Conservation (phyloP, 345 rosid genomes). For the Bruguiera gymnorhiza region DNA sequence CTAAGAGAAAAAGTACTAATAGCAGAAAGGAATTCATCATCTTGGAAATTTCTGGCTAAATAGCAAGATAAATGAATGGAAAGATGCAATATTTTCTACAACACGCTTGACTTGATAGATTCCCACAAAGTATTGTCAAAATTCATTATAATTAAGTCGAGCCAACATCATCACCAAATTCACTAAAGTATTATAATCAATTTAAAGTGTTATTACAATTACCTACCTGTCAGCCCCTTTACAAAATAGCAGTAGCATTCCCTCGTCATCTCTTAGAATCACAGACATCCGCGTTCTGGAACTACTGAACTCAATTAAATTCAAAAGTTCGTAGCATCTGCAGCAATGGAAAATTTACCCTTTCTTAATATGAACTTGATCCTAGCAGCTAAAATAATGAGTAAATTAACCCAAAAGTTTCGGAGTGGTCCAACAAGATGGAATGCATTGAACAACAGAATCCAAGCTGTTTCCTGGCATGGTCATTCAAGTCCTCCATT, state of each 20-base stretch:
- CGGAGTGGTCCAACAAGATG: not conserved
- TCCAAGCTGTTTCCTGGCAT: not conserved
- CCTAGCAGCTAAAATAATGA: not conserved
- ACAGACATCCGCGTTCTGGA: conserved; percentile 90
- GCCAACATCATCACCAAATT: not conserved
- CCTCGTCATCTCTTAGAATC: conserved; percentile 62
- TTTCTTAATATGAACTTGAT: not conserved
- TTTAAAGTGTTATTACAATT: conserved; percentile 9
- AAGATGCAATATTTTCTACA: not conserved
- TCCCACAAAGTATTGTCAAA: not conserved
- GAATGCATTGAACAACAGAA: not conserved
- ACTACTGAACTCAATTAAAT: conserved; percentile 77
- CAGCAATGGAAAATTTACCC: conserved; percentile 16
- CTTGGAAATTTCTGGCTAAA: not conserved
- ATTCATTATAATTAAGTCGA: conserved; percentile 2
- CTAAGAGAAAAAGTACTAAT: not conserved
- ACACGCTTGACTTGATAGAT: not conserved
- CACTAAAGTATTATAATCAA: not conserved
- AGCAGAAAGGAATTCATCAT: not conserved
- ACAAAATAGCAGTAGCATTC: conserved; percentile 70
- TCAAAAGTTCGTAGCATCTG: conserved; percentile 69
- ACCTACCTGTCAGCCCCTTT: conserved; percentile 98
- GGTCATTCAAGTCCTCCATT: not conserved
- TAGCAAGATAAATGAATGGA: too few species aligned
- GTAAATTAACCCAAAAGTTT: not conserved